Percentiles rank a stretch among this genome's conserved stretches.
Evolutionary conservation across 1,139 yeast species (phyloP).

Genomic region (Pichia sp.): DNA sequence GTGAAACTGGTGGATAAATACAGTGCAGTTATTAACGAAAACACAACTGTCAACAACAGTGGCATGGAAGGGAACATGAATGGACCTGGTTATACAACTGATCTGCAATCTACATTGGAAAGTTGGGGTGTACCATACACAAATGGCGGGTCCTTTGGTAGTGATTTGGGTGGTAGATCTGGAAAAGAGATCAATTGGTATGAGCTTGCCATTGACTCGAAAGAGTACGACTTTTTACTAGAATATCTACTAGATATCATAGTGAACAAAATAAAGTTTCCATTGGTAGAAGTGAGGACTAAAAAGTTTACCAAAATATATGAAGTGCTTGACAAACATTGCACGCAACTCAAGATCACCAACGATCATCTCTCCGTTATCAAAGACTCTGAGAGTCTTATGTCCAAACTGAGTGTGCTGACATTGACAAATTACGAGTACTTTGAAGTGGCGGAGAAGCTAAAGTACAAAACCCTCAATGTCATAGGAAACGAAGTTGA

Average conservation of each 20-base stretch:
- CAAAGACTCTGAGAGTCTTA: slow-evolving; percentile 9
- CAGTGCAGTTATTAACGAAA: neutral
- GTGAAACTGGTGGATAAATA: slow-evolving; percentile 10
- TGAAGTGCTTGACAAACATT: slow-evolving; percentile 10
- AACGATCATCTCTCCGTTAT: slow-evolving; percentile 14
- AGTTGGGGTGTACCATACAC: too few species aligned
- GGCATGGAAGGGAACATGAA: too few species aligned
- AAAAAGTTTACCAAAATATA: slow-evolving; percentile 11
- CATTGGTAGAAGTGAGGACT: slow-evolving; percentile 13
- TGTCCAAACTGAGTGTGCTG: slow-evolving; percentile 8
- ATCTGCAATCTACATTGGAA: too few species aligned
- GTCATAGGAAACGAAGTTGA: slow-evolving; percentile 15
- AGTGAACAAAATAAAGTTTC: slow-evolving; percentile 6
- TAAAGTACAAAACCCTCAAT: slow-evolving; percentile 28
- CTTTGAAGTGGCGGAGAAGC: slow-evolving; percentile 32
- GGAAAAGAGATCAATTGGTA: neutral
- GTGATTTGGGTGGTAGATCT: too few species aligned
- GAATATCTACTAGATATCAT: slow-evolving; percentile 9
- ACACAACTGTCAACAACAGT: neutral
- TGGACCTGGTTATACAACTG: too few species aligned
- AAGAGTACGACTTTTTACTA: slow-evolving; percentile 10
- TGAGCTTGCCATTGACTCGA: slow-evolving; percentile 11
- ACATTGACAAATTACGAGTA: slow-evolving; percentile 27
- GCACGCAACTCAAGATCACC: slow-evolving; percentile 6
- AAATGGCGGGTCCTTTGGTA: too few species aligned